Base-by-base conservation (phyloP, 345 rosid genomes). In the Sonneratia alba region DNA sequence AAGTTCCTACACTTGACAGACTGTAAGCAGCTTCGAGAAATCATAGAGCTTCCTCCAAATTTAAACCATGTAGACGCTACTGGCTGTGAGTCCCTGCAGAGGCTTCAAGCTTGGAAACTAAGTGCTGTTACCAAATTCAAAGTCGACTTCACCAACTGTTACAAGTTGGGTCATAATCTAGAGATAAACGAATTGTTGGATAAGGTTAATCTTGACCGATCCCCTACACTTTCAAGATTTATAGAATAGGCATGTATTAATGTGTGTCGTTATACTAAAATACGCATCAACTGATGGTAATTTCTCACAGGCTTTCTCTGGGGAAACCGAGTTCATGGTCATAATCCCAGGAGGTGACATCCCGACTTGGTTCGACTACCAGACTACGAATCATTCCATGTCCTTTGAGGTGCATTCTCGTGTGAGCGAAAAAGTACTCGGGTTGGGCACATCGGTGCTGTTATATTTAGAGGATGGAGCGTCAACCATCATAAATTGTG, bases 11-110 rank as follows among this genome's bases (percentile, higher is more conserved):
- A 43, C 21, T 68, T 72, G 66, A n/a, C 37, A 19, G 63, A 73
- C 9, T 73, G 79, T 66, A 45, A 62, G 65, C 73, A 73, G 37
- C 68, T 79, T 45, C 72, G 10, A 40, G 79, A 43, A 69, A 70
- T 73, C 66, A 70, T 69, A 38, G 68, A 70, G 36, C 72, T 70
- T 62, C 74, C 81, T 34, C 32, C 40, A 45, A 55, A 48, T 68
- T 0, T 67, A 55, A 37, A 27, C 32, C 69, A 34, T 49, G 49
- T 67, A 37, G 48, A 67, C 21, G 69, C 69, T 13, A 38, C 18
- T 18, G 69, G 69, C 14, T 67, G 69, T n/a, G 48, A 45, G 13
- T 67, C 69, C 0, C 21, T 67, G 48, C 49, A 67, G 32, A 40
- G 14, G 69, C 14, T 37, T 21, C 32, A 45, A 38, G 14, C 69